Evolutionary conservation across 2,329 filamentous ascomycete genomes (phyloP).

Genomic region (Diaporthe sp.): DNA sequence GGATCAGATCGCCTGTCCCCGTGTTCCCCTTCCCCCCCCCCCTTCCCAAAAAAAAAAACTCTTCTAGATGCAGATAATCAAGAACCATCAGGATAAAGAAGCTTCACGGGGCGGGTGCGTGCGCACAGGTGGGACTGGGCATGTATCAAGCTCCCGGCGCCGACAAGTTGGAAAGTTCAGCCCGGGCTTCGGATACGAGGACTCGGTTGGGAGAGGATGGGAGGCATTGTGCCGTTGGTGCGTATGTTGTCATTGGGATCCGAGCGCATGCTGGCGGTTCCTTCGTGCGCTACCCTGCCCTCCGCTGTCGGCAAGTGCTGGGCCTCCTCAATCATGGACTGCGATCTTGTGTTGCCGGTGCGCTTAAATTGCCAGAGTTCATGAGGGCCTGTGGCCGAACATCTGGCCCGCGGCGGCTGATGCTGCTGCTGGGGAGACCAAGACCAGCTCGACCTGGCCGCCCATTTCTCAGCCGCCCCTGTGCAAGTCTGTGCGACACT

Average conservation of each 20-base stretch:
- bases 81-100: not conserved
- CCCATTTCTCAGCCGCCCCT: slow-evolving; percentile 13
- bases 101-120: not conserved
- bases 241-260: not conserved
- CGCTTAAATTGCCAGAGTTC: not conserved
- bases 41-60: too few species aligned
- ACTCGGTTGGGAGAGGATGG: not conserved
- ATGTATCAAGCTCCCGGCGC: slow-evolving; percentile 19
- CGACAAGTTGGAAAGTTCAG: slow-evolving; percentile 18
- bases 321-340: not conserved
- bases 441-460: not conserved
- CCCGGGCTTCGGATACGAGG: not conserved
- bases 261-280: not conserved
- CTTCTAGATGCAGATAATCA: not conserved
- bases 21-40: not conserved
- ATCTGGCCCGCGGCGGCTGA: slow-evolving; percentile 5
- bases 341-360: not conserved
- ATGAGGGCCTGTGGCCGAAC: not conserved
- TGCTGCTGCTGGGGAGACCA: not conserved
- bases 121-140: not conserved
- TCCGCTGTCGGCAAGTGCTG: slow-evolving; percentile 6
- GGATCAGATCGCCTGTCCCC: slow-evolving; percentile 5
- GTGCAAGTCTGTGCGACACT: slow-evolving; percentile 26
- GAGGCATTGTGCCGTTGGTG: not conserved
- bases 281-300: not conserved